Evolutionary conservation across 1,139 yeast genomes (phyloP), one percentile per base, ranked within the genome.

Genomic region (Diutina ranongensis): DNA sequence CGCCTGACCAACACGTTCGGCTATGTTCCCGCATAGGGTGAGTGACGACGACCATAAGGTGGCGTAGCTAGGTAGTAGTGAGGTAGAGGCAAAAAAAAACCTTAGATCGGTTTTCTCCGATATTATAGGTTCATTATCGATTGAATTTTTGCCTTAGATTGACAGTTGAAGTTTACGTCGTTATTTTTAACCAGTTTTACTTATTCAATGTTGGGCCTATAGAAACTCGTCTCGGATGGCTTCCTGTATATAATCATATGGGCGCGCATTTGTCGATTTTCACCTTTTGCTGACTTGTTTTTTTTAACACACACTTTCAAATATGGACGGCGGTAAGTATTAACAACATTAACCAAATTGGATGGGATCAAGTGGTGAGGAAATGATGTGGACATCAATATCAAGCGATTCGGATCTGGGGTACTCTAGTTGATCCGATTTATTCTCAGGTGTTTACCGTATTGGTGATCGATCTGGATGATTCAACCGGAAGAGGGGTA

Each of bases 281-380:
- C 28, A 21, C 13, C 40, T 13, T 35, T 35, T 35, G 40, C 40
- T 35, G 40, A 35, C 27, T 35, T 35, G 40, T 35, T 38, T 38
- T 38, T 38, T 38, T 16, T 16, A 22, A 38, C 25, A 20, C n/a
- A n/a, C 31, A 38, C 42, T 38, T 25, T 25, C 25, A 22, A 38
- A 38, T 31, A 31, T 38, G 42, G 42, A 38, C 28, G 42, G 42
- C 32, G 42, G 42, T 38, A 38, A 38, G 42, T 38, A 38, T n/a
- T n/a, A n/a, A n/a, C n/a, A n/a, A n/a, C n/a, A n/a, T n/a, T n/a
- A n/a, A n/a, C n/a, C n/a, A n/a, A n/a, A n/a, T n/a, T n/a, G n/a
- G n/a, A n/a, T n/a, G n/a, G n/a, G n/a, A n/a, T n/a, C n/a, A n/a
- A n/a, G n/a, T n/a, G n/a, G n/a, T n/a, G n/a, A n/a, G n/a, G n/a